phyloP scores from a whole-genome alignment of 371 early-diverging fungal genomes.

The Neoconidiobolus thromboides region DNA sequence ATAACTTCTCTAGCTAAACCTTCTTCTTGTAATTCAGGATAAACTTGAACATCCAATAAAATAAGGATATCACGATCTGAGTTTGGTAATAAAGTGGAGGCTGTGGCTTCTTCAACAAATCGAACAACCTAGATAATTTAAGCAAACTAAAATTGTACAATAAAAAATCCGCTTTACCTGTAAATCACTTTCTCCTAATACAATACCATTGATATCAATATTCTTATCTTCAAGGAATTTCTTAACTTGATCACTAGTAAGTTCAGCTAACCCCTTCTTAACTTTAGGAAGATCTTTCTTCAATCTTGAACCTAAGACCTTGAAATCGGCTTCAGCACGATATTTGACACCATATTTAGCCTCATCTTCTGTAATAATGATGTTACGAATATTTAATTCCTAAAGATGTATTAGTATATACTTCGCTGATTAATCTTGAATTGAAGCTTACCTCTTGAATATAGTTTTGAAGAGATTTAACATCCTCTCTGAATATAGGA shows the following conservation, averaged over 20 bases:
- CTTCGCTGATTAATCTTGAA: neutral
- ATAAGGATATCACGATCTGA: constrained; percentile 73
- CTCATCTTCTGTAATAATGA: constrained; percentile 80
- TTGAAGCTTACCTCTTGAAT: constrained; percentile 40
- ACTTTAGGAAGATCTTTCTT: constrained; percentile 79
- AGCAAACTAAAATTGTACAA: too few relatives aligned
- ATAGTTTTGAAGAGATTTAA: constrained; percentile 60
- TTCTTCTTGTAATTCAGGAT: constrained; percentile 73
- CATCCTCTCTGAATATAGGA: constrained; percentile 72
- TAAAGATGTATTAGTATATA: constrained; percentile 6
- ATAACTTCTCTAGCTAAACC: constrained; percentile 94
- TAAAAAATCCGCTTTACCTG: constrained; percentile 17
- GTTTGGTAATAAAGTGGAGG: constrained; percentile 40
- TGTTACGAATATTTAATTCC: constrained; percentile 79
- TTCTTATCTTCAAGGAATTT: constrained; percentile 43
- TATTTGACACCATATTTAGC: constrained; percentile 82
- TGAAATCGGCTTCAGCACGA: constrained; percentile 75
- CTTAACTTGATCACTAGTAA: constrained; percentile 66
- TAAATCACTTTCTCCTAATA: constrained; percentile 61
- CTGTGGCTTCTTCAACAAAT: constrained; percentile 43
- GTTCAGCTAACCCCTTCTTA: constrained; percentile 61
- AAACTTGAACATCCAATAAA: constrained; percentile 68
- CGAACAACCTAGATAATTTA: constrained; percentile 27
- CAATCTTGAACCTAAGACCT: constrained; percentile 71
- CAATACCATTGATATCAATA: constrained; percentile 63